phyloP scores from a whole-genome alignment of 352 stramenopile species.

The Phytophthora ohioensis region DNA sequence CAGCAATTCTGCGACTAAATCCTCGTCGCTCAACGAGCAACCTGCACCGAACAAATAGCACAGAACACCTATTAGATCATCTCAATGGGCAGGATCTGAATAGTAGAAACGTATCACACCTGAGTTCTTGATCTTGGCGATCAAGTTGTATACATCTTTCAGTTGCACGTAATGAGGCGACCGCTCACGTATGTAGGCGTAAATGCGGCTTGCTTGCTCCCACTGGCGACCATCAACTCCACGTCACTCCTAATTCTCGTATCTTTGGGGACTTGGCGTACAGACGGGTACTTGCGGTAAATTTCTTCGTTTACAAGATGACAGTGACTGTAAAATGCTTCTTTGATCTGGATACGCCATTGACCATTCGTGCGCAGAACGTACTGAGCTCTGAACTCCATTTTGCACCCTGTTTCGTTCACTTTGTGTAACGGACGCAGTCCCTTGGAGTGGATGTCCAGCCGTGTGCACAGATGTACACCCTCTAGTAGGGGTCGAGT shows the following conservation, averaged over 20 bases:
- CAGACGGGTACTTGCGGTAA: neutral
- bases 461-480: constrained; percentile 18
- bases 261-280: neutral
- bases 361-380: neutral
- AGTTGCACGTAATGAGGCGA: neutral
- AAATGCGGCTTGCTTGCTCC: constrained; percentile 33
- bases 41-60: neutral
- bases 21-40: constrained; percentile 2
- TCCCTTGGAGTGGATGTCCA: constrained; percentile 14
- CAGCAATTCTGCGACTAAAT: constrained; percentile 16
- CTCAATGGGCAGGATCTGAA: too few species aligned
- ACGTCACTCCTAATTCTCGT: constrained; percentile 3
- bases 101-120: neutral
- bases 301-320: neutral
- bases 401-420: neutral
- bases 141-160: constrained; percentile 15
- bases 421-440: neutral
- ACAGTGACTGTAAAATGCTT: constrained; percentile 5
- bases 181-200: constrained; percentile 10
- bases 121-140: constrained; percentile 13
- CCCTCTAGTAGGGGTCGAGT: constrained; percentile 7
- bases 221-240: constrained; percentile 13
- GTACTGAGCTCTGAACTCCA: constrained; percentile 1
- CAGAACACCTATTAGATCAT: neutral
- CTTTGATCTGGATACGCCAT: constrained; percentile 5